Evolutionary conservation across 2,329 filamentous ascomycete species (phyloP), one percentile per base, ranked within the genome.

Genomic region (Hawksworthiomyces lignivorus): DNA sequence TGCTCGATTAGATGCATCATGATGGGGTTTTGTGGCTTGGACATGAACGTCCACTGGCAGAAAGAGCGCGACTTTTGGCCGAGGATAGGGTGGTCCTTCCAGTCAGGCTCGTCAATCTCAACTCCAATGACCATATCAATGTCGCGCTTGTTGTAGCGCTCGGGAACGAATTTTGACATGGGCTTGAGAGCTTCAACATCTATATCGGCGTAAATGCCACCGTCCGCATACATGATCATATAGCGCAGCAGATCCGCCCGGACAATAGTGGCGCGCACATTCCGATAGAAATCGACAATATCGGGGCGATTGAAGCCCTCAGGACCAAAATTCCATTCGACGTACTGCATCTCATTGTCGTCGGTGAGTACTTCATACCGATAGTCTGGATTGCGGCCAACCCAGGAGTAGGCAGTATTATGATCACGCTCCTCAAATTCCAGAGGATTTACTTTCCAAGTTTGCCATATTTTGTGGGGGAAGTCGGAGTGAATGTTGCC

Each of bases 1-100:
- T 80, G 75, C 55, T 84, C 78, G 35, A 85, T 73, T 4, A 86
- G 67, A 24, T 65, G 64, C 57, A 84, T 65, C 78, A 86, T 84
- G 43, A 85, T 77, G 2, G 79, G 78, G 20, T 80, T 70, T 15
- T 69, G 65, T 1, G 82, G 80, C 54, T 84, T 82, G 51, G 75
- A 75, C 64, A 83, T 80, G 53, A 85, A 83, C 0, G 82, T 85
- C 82, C 82, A 86, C 54, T 85, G 82, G 56, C 81, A 85, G 56
- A 86, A 85, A 0, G 80, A 85, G 50, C 70, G 67, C 28, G 75
- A 84, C 60, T 85, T 85, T 36, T 69, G 70, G 12, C 82, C 81
- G 1, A 85, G 65, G 24, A 85, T 78, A 2, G 75, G 69, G 54
- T 85, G 81, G 37, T 77, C 61, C 15, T 62, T 64, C 60, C 77